These are phyloP conservation scores for Breviolum minutum DNA, from an alignment of 73 alveolate genomes.

Conservation along the genomic window DNA sequence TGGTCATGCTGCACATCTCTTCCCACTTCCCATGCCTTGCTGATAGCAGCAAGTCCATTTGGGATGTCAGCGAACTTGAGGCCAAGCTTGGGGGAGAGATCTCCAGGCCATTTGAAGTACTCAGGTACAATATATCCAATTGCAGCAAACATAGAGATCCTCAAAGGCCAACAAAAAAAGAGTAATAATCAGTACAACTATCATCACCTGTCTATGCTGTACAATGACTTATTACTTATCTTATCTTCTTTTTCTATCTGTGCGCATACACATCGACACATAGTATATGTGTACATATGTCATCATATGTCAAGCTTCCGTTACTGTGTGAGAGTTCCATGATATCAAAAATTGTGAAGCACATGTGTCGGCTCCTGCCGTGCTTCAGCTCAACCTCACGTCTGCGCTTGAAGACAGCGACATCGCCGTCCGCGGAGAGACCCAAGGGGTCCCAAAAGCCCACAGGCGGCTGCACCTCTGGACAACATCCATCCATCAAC, in stretches of 20 bases:
- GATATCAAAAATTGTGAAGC: too few species aligned
- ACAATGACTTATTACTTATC: background rate
- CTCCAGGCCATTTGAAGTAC: slow-evolving; percentile 40
- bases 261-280: background rate
- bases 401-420: slow-evolving; percentile 44
- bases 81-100: slow-evolving; percentile 35
- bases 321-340: too few species aligned
- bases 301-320: background rate
- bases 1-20: background rate
- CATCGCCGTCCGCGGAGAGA: slow-evolving; percentile 22
- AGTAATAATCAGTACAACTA: background rate
- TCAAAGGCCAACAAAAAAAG: background rate
- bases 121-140: slow-evolving; percentile 25
- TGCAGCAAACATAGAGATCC: slow-evolving; percentile 44
- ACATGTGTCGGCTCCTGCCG: slow-evolving; percentile 18
- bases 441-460: slow-evolving; percentile 58
- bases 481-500: too few species aligned
- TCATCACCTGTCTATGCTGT: background rate
- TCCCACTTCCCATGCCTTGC: background rate
- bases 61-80: slow-evolving; percentile 53
- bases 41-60: slow-evolving; percentile 25
- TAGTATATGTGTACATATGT: background rate
- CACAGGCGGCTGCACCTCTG: slow-evolving; percentile 44
- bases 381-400: slow-evolving; percentile 59
- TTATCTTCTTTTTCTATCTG: background rate